Conservation (phyloP, 768 basidiomycete genomes). For the Termitomyces sp. region DNA sequence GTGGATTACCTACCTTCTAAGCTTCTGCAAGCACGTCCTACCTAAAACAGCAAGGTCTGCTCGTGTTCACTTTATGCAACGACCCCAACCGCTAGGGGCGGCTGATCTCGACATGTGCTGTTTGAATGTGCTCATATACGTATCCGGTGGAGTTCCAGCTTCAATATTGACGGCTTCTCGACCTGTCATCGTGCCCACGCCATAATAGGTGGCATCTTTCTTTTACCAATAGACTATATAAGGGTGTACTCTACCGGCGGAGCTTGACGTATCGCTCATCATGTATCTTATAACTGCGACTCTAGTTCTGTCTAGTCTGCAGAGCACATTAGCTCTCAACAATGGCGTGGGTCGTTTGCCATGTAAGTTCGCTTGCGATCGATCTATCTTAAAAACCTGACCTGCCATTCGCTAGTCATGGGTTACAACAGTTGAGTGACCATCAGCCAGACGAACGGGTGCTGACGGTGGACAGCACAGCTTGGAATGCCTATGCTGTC, state of each 20-base stretch:
- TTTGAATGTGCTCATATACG: neutral
- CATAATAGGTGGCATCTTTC: neutral
- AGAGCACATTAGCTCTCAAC: slow-evolving; percentile 2
- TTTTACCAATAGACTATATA: neutral
- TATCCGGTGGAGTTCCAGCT: neutral
- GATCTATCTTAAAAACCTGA: neutral
- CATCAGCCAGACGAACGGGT: neutral
- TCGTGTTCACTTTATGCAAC: neutral
- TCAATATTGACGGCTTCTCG: neutral
- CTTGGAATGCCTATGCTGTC: slow-evolving; percentile 69
- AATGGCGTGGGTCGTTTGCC: slow-evolving; percentile 35
- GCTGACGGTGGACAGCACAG: slow-evolving; percentile 21
- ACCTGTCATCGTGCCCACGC: neutral
- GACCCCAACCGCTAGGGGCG: neutral
- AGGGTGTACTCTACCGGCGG: neutral
- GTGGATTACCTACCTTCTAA: neutral
- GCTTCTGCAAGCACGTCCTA: neutral
- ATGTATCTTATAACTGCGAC: neutral
- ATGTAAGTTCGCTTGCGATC: slow-evolving; percentile 17
- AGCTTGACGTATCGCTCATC: neutral
- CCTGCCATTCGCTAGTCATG: slow-evolving; percentile 33
- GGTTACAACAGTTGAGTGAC: slow-evolving; percentile 57
- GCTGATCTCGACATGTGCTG: neutral
- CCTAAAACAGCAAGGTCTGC: neutral
- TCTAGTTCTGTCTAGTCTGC: neutral